phyloP scores from a whole-genome alignment of 2,329 filamentous ascomycete species.

The Fusarium transvaalense region DNA sequence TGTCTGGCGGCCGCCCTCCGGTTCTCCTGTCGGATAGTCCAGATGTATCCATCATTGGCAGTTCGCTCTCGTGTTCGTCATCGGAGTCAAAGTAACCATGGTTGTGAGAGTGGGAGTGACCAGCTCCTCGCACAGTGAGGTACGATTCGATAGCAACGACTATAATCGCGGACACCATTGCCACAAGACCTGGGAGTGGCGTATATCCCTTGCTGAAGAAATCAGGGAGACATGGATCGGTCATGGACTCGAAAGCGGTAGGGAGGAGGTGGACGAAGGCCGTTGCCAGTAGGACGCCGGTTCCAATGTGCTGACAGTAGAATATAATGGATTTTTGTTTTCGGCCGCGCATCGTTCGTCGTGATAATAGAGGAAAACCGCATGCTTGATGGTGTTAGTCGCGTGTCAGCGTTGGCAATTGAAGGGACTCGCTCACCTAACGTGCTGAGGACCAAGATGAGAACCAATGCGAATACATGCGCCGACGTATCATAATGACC shows the following conservation, averaged over 20 bases:
- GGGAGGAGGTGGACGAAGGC: constrained; percentile 84
- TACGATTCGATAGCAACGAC: constrained; percentile 92
- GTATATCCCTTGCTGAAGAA: constrained; percentile 85
- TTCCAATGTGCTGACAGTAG: constrained; percentile 80
- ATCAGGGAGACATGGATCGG: constrained; percentile 77
- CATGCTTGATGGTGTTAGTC: constrained; percentile 62
- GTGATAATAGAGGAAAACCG: constrained; percentile 74
- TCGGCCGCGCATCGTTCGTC: constrained; percentile 67
- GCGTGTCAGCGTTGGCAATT: background rate
- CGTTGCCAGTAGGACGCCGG: constrained; percentile 86
- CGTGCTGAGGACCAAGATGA: constrained; percentile 73
- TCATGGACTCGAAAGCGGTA: constrained; percentile 75
- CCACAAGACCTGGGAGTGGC: constrained; percentile 83
- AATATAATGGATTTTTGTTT: constrained; percentile 73
- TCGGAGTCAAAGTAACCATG: constrained; percentile 64
- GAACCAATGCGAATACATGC: constrained; percentile 75
- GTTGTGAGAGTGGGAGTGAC: constrained; percentile 70
- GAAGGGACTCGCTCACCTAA: constrained; percentile 57
- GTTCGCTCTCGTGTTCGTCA: constrained; percentile 54
- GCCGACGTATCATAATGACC: constrained; percentile 74
- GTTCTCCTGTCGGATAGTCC: constrained; percentile 57
- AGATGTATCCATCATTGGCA: constrained; percentile 43
- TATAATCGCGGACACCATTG: constrained; percentile 83
- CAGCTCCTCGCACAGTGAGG: constrained; percentile 77
- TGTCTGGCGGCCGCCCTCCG: constrained; percentile 60